Conservation (phyloP, 768 basidiomycete genomes). For the Russula brevipes region DNA sequence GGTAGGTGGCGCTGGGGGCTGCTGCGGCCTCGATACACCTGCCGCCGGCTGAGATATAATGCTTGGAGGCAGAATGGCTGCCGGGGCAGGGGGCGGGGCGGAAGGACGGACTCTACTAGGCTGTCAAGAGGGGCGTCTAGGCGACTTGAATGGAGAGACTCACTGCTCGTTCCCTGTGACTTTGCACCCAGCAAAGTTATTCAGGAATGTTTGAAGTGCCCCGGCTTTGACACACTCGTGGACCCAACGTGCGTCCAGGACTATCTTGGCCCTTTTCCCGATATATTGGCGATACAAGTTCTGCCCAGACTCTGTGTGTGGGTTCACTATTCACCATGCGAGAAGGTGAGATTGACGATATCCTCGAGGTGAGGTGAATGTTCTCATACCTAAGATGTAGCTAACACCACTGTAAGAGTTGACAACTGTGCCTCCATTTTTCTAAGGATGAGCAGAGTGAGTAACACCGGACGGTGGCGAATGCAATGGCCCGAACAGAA, state of each 20-base stretch:
- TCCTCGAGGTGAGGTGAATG: background rate
- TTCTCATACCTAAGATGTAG: constrained; percentile 67
- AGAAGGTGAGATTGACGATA: background rate
- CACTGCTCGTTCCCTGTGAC: constrained; percentile 71
- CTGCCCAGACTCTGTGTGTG: constrained; percentile 73
- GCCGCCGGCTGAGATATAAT: constrained; percentile 14
- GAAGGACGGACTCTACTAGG: constrained; percentile 5
- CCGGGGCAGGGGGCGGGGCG: constrained; percentile 16
- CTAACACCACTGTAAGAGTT: constrained; percentile 73
- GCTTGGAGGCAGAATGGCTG: constrained; percentile 9
- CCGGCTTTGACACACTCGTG: constrained; percentile 67
- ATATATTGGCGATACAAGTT: constrained; percentile 75
- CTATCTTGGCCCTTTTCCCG: constrained; percentile 73
- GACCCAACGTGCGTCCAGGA: constrained; percentile 71
- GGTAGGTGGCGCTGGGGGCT: constrained; percentile 24
- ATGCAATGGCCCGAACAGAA: background rate
- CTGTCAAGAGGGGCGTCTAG: constrained; percentile 6
- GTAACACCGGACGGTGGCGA: background rate
- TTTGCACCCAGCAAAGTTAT: constrained; percentile 78
- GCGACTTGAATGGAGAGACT: constrained; percentile 27
- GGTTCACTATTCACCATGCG: constrained; percentile 53
- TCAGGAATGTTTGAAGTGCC: constrained; percentile 66
- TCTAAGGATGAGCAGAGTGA: constrained; percentile 39
- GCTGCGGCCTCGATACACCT: constrained; percentile 19
- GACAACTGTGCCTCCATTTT: constrained; percentile 69